These are phyloP conservation scores for Manihot esculenta DNA, from an alignment of 441 rosid species.

Conservation along the genomic window DNA sequence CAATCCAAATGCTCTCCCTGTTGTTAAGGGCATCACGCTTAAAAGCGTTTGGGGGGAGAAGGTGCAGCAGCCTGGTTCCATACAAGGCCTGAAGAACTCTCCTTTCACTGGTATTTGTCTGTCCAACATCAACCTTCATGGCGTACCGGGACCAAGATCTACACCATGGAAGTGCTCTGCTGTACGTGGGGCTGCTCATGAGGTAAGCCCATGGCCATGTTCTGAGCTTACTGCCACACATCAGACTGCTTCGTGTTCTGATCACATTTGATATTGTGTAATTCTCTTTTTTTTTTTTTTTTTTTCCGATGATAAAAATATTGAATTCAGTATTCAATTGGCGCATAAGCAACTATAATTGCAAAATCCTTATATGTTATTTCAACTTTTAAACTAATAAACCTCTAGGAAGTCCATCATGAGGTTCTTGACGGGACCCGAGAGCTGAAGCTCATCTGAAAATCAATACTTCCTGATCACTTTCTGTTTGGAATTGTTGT, in stretches of 20 bases:
- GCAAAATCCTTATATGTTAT: too few species aligned
- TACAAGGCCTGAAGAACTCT: conserved; percentile 60
- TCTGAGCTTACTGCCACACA: conserved; percentile 51
- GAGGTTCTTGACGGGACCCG: too few species aligned
- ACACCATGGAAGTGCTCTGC: conserved; percentile 78
- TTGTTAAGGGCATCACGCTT: conserved; percentile 52
- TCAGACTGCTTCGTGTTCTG: conserved; percentile 45
- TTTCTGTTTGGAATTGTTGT: too few species aligned
- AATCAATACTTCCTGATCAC: too few species aligned
- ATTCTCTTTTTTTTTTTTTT: conserved; percentile 16
- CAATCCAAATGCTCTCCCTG: conserved; percentile 72
- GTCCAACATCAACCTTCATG: conserved; percentile 65
- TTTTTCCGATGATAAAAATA: conserved; percentile 1
- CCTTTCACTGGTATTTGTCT: conserved; percentile 76
- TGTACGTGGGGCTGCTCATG: conserved; percentile 58
- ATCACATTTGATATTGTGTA: conserved; percentile 30
- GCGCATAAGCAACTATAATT: not conserved
- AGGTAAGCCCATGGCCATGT: conserved; percentile 84
- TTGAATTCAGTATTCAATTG: conserved; percentile 3
- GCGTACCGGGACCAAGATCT: conserved; percentile 38
- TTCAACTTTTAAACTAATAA: too few species aligned
- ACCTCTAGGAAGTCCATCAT: too few species aligned
- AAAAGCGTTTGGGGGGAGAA: conserved; percentile 68
- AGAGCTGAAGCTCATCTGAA: too few species aligned
- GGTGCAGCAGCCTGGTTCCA: conserved; percentile 61